Percentiles rank a stretch among this genome's conserved stretches.
Conservation (phyloP, 257 asterid species). For the Cinchona pubescens region DNA sequence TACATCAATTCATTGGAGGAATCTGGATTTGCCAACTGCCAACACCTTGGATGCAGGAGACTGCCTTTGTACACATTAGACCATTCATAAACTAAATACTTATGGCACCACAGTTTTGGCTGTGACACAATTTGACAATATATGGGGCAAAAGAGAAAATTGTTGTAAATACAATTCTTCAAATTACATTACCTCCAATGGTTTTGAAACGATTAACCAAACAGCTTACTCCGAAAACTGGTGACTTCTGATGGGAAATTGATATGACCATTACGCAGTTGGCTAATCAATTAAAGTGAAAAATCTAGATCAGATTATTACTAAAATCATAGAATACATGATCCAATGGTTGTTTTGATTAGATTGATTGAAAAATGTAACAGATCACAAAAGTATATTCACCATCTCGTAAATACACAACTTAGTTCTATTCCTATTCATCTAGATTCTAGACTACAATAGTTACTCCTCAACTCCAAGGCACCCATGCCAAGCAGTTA, state of each 20-base stretch:
- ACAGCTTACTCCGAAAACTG: not conserved
- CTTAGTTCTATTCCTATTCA: not conserved
- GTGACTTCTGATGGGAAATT: not conserved
- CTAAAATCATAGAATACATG: not conserved
- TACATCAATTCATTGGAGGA: not conserved
- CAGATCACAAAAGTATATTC: not conserved
- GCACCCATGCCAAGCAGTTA: not conserved
- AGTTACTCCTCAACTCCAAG: not conserved
- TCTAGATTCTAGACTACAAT: not conserved
- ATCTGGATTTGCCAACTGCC: not conserved
- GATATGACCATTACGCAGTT: not conserved
- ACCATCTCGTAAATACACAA: not conserved
- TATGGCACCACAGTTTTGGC: not conserved
- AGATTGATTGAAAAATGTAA: not conserved
- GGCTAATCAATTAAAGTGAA: not conserved
- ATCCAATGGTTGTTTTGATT: not conserved
- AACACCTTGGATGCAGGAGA: not conserved
- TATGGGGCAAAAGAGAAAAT: not conserved
- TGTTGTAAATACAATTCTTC: not conserved
- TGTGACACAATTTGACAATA: not conserved
- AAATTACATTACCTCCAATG: not conserved
- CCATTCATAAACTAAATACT: not conserved
- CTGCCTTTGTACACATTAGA: not conserved
- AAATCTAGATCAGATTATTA: not conserved
- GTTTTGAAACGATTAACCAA: not conserved